Base-by-base conservation (phyloP, 140 eudicot species). In the Anethum foeniculum region DNA sequence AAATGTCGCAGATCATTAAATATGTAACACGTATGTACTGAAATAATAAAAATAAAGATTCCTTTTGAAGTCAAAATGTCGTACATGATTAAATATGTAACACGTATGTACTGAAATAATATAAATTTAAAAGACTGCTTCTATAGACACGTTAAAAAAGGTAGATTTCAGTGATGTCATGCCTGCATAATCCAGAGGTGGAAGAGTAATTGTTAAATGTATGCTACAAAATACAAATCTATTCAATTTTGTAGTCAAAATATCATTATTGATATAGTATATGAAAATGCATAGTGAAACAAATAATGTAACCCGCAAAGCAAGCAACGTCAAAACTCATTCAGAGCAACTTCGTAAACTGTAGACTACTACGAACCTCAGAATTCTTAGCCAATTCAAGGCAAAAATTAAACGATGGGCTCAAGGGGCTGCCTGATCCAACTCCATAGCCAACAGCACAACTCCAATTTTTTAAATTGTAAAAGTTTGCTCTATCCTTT, bases 391-490 rank as follows among this genome's bases (percentile, higher is more conserved):
- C 90, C 77, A 86, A 88, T 87, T 94, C 97, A 85, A 94, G 96
- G 79, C 96, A 93, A 85, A 94, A 94, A 80, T 90, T 94, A 81
- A 94, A 94, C 4, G 98, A 92, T 76, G 98, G 98, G 77, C 94
- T 94, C 86, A 94, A 82, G 47, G 97, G 97, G 84, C 98, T 86
- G 80, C 94, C 93, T 49, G 96, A 92, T 82, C 98, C 97, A 65
- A 92, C 68, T 75, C 97, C 98, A 83, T 94, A 94, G 79, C 97
- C 96, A 30, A 92, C 58, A 34, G 98, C 93, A 83, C 83, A 92
- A 81, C 96, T 92, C 98, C 98, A 94, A 69, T 92, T 94, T 80
- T 77, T 89, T 84, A 92, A 85, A 80, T 92, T 82, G 76, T 89
- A 92, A 82, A 81, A 88, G 77, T 80, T 92, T 80, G 83, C 82